A percentile compares a stretch with the other conserved stretches of the same genome.
phyloP scores from a whole-genome alignment of 2,329 filamentous ascomycete species.

The Apiospora arundinis region DNA sequence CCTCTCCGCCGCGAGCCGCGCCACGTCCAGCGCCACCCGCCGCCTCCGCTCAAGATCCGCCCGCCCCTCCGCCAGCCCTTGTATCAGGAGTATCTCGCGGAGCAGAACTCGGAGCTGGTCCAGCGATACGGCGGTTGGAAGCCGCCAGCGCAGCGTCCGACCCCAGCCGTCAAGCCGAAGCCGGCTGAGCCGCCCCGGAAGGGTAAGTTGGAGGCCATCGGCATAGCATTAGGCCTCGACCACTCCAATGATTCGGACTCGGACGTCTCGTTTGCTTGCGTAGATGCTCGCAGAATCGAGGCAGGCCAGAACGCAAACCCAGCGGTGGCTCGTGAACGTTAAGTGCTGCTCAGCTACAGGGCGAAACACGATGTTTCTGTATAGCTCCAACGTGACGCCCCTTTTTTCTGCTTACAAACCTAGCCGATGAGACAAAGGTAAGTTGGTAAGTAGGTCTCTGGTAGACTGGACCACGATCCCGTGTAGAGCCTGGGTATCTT shows the following conservation, averaged over 20 bases:
- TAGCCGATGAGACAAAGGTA: background rate
- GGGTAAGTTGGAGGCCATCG: background rate
- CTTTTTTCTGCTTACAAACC: background rate
- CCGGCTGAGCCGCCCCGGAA: background rate
- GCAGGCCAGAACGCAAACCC: background rate
- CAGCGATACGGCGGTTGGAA: background rate
- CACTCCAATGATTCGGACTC: slow-evolving; percentile 10
- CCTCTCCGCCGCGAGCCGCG: background rate
- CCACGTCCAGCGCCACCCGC: background rate
- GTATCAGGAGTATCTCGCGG: background rate
- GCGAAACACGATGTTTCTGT: background rate
- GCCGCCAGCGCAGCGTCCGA: background rate
- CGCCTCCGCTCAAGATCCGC: background rate
- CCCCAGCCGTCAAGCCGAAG: background rate
- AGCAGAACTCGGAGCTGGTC: slow-evolving; percentile 7
- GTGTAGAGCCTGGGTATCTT: background rate
- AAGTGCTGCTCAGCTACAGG: background rate
- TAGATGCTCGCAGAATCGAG: slow-evolving; percentile 21
- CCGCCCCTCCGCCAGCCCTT: background rate
- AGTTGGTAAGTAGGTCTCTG: background rate
- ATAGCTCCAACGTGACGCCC: no score
- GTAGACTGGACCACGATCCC: background rate
- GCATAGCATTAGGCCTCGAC: background rate
- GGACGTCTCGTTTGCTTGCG: slow-evolving; percentile 24
- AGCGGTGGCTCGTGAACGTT: background rate